Evolutionary conservation across 2,329 filamentous ascomycete genomes (phyloP).

Genomic region (Lachnellula willkommii): DNA sequence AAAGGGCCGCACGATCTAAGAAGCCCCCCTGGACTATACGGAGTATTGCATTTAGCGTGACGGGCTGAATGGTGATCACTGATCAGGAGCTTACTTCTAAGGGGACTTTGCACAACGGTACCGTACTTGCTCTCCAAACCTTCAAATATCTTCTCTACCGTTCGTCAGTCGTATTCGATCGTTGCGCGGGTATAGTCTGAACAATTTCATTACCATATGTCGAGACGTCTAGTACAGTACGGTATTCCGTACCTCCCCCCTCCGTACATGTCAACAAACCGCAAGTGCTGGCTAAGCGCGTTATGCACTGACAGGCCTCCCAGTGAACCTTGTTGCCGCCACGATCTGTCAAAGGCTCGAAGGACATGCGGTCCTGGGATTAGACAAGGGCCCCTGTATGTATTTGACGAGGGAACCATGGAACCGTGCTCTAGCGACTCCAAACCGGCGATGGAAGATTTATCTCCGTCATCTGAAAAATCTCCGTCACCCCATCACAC

Average conservation of each 20-base stretch:
- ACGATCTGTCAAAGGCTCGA: not conserved
- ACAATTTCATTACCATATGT: not conserved
- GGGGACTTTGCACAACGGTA: not conserved
- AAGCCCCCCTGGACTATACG: not conserved
- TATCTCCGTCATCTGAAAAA: conserved; percentile 8
- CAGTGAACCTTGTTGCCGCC: not conserved
- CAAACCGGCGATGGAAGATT: conserved; percentile 3
- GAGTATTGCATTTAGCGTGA: not conserved
- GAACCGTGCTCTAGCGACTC: not conserved
- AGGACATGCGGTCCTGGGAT: not conserved
- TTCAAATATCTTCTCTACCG: not conserved
- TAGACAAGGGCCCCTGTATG: not conserved
- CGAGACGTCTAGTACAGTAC: not conserved
- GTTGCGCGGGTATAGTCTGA: no score
- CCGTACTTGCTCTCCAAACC: not conserved
- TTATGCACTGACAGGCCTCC: not conserved
- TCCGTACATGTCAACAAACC: not conserved
- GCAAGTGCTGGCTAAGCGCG: not conserved
- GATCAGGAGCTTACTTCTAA: no score
- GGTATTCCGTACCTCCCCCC: no score
- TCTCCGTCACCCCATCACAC: not conserved
- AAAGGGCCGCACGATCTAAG: conserved; percentile 2
- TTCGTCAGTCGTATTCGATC: no score
- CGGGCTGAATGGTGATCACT: not conserved
- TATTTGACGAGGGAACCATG: not conserved